Percentiles rank a stretch among this genome's conserved stretches.
These are phyloP conservation scores for Curvularia verruculosa DNA, from an alignment of 2,329 filamentous ascomycete genomes.

Conservation along the genomic window DNA sequence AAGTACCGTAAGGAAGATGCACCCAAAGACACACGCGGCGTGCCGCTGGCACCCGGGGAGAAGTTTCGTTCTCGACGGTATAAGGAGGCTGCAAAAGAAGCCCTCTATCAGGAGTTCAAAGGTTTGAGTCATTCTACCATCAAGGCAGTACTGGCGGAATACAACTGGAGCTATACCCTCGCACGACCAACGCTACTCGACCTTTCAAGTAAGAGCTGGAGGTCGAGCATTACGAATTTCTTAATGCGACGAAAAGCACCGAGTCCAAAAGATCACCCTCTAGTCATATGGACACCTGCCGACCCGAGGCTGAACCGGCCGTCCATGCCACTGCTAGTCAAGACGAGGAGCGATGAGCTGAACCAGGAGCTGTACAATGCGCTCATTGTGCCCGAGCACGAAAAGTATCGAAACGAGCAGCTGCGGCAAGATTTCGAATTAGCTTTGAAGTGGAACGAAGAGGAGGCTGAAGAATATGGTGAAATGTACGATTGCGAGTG, in stretches of 20 bases:
- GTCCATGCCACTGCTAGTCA: constrained; percentile 66
- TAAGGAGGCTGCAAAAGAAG: constrained; percentile 69
- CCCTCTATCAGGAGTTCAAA: constrained; percentile 77
- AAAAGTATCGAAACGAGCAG: constrained; percentile 48
- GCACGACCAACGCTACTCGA: constrained; percentile 72
- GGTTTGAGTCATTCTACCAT: constrained; percentile 75
- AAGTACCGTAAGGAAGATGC: constrained; percentile 42
- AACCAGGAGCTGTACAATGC: constrained; percentile 57
- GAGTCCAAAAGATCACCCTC: constrained; percentile 62
- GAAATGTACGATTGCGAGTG: constrained; percentile 74
- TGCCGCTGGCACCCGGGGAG: constrained; percentile 63
- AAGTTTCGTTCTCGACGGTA: constrained; percentile 72
- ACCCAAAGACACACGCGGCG: constrained; percentile 40
- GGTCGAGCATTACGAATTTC: constrained; percentile 73
- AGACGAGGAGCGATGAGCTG: constrained; percentile 66
- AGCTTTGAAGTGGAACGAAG: constrained; percentile 56
- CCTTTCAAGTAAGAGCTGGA: constrained; percentile 76
- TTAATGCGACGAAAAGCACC: constrained; percentile 68
- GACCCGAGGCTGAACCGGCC: constrained; percentile 58
- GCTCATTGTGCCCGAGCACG: constrained; percentile 52
- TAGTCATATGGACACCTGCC: constrained; percentile 69
- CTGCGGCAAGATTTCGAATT: constrained; percentile 49
- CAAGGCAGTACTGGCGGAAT: constrained; percentile 78
- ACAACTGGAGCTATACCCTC: constrained; percentile 78
- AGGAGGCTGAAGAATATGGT: constrained; percentile 54